Conservation (phyloP, 2,329 filamentous ascomycete species). For the Cladophialophora immunda region DNA sequence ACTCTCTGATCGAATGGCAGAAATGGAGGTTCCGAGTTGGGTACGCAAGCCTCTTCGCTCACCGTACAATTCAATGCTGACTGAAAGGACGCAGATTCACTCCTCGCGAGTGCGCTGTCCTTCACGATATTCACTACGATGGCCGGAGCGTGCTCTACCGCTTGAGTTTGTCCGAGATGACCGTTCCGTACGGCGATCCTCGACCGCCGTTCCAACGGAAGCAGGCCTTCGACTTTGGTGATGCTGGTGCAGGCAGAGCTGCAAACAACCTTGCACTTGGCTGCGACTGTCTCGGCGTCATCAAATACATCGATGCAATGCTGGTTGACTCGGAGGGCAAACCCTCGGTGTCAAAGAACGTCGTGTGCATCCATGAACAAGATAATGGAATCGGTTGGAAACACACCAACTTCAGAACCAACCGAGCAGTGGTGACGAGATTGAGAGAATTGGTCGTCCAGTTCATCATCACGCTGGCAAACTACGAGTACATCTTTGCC, state of each 20-base stretch:
- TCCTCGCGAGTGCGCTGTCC: conserved; percentile 72
- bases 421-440: conserved; percentile 68
- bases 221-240: conserved; percentile 76
- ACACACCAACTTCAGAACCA: conserved; percentile 73
- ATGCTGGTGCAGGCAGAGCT: conserved; percentile 71
- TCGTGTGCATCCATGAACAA: conserved; percentile 73
- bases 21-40: conserved; percentile 73
- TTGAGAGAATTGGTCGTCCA: conserved; percentile 71
- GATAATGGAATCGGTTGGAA: conserved; percentile 75
- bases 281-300: conserved; percentile 73
- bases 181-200: conserved; percentile 73
- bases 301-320: conserved; percentile 70
- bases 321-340: conserved; percentile 64
- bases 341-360: conserved; percentile 63
- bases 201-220: conserved; percentile 73
- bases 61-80: conserved; percentile 38
- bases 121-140: conserved; percentile 76
- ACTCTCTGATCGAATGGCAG: conserved; percentile 65
- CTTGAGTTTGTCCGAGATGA: conserved; percentile 73
- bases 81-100: conserved; percentile 59
- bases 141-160: conserved; percentile 72
- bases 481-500: conserved; percentile 75
- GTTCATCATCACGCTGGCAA: conserved; percentile 72
- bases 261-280: conserved; percentile 74
- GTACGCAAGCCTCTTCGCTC: conserved; percentile 49